phyloP scores from a whole-genome alignment of 2,329 filamentous ascomycete genomes.

The Pseudovirgaria hyperparasitica region DNA sequence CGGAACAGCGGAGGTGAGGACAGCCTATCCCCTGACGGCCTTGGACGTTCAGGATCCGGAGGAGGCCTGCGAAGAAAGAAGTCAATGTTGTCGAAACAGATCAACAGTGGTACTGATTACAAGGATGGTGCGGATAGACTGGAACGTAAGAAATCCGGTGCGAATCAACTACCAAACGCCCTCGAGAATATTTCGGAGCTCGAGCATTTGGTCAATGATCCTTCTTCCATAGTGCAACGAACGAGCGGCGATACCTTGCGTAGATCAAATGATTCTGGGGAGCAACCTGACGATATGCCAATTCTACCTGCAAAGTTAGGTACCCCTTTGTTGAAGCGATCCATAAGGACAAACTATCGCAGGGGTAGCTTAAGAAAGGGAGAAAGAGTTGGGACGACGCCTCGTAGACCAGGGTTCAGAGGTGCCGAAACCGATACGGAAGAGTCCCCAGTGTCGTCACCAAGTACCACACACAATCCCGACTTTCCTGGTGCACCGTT shows the following conservation, averaged over 20 bases:
- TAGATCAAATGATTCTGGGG: constrained; percentile 27
- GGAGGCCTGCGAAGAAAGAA: constrained; percentile 71
- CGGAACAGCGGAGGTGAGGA: constrained; percentile 60
- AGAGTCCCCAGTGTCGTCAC: constrained; percentile 37
- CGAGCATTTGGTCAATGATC: constrained; percentile 73
- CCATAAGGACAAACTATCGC: constrained; percentile 83
- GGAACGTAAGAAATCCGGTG: constrained; percentile 55
- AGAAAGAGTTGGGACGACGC: no score
- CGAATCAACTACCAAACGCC: constrained; percentile 26
- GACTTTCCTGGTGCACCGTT: constrained; percentile 37
- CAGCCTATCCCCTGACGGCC: constrained; percentile 46
- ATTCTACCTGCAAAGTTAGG: constrained; percentile 70
- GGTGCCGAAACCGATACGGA: constrained; percentile 51
- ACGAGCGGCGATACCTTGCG: constrained; percentile 43
- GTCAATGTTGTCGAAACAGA: constrained; percentile 88
- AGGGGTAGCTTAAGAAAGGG: constrained; percentile 75
- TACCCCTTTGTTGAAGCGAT: constrained; percentile 69
- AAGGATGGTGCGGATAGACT: constrained; percentile 73
- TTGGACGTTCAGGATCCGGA: constrained; percentile 41
- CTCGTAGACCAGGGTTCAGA: no score
- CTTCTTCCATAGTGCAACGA: constrained; percentile 56
- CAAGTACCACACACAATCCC: constrained; percentile 25
- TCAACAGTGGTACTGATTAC: constrained; percentile 66
- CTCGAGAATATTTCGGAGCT: constrained; percentile 49
- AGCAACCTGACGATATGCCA: constrained; percentile 59